Base-by-base conservation (phyloP, 2,329 filamentous ascomycete genomes). In the Pseudogymnoascus sp. region DNA sequence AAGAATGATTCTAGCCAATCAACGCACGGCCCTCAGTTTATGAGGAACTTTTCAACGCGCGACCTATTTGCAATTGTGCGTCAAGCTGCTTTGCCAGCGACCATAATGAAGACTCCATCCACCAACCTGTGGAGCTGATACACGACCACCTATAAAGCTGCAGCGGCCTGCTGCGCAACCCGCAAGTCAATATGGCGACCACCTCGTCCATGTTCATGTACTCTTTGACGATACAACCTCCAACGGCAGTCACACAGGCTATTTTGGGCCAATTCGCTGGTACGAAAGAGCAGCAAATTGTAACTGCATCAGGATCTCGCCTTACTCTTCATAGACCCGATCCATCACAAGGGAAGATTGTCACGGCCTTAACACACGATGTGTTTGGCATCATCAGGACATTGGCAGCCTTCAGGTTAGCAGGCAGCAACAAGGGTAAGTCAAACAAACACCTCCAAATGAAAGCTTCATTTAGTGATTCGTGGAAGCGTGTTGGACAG, bases 121-220 rank as follows among this genome's bases (percentile, higher is more conserved):
- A 56, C 50, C 50, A 56, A 56, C 50, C 24, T 56, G 50, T 33
- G 50, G 50, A 56, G 50, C 59, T 61, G 59, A 61, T 47, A 44
- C 40, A 47, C 37, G 61, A 62, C 42, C 40, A 61, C 42, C 31
- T 53, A 53, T 65, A 37, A 61, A 61, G 66, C 67, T 69, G 68
- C 69, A 66, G 69, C 72, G 68, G 68, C 64, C 66, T 64, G 68
- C 68, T 68, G 71, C 68, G 67, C 65, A 31, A 50, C 53, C 62
- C 61, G 64, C 65, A 40, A n/a, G 61, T 68, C 69, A 72, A 65
- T 33, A 97, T 97, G 95, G 93, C 95, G 80, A 96, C 93, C 75
- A 97, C 93, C 66, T 97, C 93, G 69, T 93, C 93, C 76, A 96
- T 97, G 91, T 97, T 97, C 76, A 87, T 99, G 80, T 99, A 99